Evolutionary conservation across 164 flowering plant species (phyloP).

Genomic region (Litsea cubeba): DNA sequence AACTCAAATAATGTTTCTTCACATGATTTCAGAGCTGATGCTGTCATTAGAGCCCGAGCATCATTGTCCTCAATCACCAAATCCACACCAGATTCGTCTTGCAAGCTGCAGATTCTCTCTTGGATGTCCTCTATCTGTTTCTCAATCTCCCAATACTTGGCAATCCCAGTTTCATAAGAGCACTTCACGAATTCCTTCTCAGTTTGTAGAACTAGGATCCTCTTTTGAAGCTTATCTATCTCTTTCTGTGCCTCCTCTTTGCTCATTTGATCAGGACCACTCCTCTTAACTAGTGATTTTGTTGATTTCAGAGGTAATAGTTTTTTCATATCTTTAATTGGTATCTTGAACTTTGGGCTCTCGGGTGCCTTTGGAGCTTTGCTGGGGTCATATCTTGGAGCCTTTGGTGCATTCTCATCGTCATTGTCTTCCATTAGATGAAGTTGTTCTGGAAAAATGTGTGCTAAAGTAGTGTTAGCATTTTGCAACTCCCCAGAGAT

Average conservation of each 20-base stretch:
- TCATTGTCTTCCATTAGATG: constrained; percentile 59
- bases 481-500: constrained; percentile 71
- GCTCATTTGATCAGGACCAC: constrained; percentile 11
- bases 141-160: constrained; percentile 68
- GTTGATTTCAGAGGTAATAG: constrained; percentile 13
- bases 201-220: constrained; percentile 60
- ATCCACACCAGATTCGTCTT: constrained; percentile 63
- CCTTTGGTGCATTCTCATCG: constrained; percentile 7
- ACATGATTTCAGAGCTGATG: constrained; percentile 62
- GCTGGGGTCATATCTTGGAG: constrained; percentile 6
- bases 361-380: constrained; percentile 14
- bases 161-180: constrained; percentile 43
- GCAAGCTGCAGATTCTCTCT: constrained; percentile 40
- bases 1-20: constrained; percentile 42
- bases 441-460: constrained; percentile 68
- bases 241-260: constrained; percentile 31
- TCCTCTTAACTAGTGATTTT: constrained; percentile 20
- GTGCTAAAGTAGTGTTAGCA: constrained; percentile 79
- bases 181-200: constrained; percentile 78
- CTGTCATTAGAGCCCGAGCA: constrained; percentile 65
- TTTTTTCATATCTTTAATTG: constrained; percentile 23
- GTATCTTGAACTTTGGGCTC: constrained; percentile 22
- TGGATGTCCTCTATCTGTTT: constrained; percentile 55
- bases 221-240: constrained; percentile 62
- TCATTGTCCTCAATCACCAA: constrained; percentile 63